These are phyloP conservation scores for Stephania japonica DNA, from an alignment of 164 flowering plant species.

Conservation along the genomic window DNA sequence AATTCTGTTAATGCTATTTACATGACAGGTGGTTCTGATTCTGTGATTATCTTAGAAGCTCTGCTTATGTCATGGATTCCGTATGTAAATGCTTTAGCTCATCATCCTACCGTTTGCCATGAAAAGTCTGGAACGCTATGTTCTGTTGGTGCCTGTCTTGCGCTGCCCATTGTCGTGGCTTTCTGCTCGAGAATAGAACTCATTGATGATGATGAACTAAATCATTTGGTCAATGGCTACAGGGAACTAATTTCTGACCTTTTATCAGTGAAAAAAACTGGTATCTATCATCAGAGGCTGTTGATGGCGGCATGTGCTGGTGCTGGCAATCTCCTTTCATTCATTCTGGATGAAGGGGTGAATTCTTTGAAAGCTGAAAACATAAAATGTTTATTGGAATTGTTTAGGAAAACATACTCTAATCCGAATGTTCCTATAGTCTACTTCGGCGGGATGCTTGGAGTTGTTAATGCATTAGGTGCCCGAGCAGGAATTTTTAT, in stretches of 20 bases:
- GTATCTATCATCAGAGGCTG: slow-evolving; percentile 52
- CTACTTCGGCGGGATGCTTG: slow-evolving; percentile 90
- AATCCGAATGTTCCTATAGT: slow-evolving; percentile 47
- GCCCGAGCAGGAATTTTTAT: slow-evolving; percentile 62
- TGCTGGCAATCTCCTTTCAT: slow-evolving; percentile 76
- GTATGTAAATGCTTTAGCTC: slow-evolving; percentile 22
- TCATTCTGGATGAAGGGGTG: slow-evolving; percentile 65
- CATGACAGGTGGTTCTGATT: slow-evolving; percentile 56
- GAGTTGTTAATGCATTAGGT: slow-evolving; percentile 85
- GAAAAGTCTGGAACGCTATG: slow-evolving; percentile 32
- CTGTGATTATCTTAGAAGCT: slow-evolving; percentile 52
- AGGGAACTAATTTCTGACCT: slow-evolving; percentile 63
- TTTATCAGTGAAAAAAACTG: slow-evolving; percentile 43
- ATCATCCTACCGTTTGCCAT: slow-evolving; percentile 12
- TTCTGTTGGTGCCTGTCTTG: slow-evolving; percentile 77
- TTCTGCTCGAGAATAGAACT: slow-evolving; percentile 73
- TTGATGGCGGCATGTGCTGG: slow-evolving; percentile 81
- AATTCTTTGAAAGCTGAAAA: slow-evolving; percentile 42
- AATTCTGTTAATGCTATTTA: slow-evolving; percentile 57
- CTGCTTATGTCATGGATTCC: slow-evolving; percentile 68
- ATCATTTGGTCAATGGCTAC: slow-evolving; percentile 47
- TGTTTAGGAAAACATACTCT: slow-evolving; percentile 59
- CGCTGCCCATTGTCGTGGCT: slow-evolving; percentile 58
- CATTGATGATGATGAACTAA: slow-evolving; percentile 51
- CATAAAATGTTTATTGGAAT: slow-evolving; percentile 45